These are phyloP conservation scores for Daldinia vernicosa DNA, from an alignment of 495 filamentous ascomycete species.

Conservation along the genomic window DNA sequence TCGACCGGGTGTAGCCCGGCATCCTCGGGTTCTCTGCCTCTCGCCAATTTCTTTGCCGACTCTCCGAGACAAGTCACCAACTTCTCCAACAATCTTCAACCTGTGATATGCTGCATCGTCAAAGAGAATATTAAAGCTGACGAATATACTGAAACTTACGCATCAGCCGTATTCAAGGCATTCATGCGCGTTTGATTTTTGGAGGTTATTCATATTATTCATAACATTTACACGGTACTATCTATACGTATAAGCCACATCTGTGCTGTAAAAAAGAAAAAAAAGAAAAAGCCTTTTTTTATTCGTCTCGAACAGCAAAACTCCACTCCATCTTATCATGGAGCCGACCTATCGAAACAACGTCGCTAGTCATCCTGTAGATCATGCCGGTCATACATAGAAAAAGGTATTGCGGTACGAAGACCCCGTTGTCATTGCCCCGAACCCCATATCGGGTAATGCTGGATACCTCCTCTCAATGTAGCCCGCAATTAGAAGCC, in stretches of 20 bases:
- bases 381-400: conserved; percentile 11
- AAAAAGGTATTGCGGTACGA: not conserved
- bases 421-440: conserved; percentile 7
- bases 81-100: conserved; percentile 16
- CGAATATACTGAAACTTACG: not conserved
- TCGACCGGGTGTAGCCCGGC: conserved; percentile 21
- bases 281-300: no score
- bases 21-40: not conserved
- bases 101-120: conserved; percentile 2
- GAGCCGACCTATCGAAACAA: not conserved
- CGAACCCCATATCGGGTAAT: not conserved
- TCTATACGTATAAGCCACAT: not conserved
- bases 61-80: conserved; percentile 23
- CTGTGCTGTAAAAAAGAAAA: not conserved
- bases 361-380: conserved; percentile 7
- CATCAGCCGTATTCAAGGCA: not conserved
- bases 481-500: not conserved
- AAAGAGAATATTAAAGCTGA: conserved; percentile 1
- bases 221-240: not conserved
- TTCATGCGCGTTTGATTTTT: no score
- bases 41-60: conserved; percentile 16
- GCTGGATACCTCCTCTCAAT: not conserved
- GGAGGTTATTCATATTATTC: no score
- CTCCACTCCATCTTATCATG: not conserved
- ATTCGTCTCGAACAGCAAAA: no score